A percentile compares a stretch with the other conserved stretches of the same genome.
phyloP scores from a whole-genome alignment of 1,284 basidiomycete genomes.

The Moesziomyces sp. region DNA sequence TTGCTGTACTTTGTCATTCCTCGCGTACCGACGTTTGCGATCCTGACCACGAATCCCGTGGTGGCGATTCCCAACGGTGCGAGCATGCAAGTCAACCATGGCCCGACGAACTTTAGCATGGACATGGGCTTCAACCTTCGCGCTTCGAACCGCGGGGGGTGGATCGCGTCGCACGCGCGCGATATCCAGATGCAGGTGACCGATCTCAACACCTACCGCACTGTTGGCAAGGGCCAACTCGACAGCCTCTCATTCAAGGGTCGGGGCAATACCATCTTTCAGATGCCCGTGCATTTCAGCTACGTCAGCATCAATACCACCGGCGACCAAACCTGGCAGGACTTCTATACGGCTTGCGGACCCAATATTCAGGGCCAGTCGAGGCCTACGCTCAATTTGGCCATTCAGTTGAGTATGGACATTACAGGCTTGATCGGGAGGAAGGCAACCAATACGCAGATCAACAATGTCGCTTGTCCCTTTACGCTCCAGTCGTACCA shows the following conservation, averaged over 20 bases:
- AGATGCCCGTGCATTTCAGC: conserved; percentile 51
- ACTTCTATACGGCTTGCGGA: conserved; percentile 52
- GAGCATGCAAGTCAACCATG: conserved; percentile 45
- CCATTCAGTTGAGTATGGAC: conserved; percentile 42
- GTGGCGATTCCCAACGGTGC: conserved; percentile 52
- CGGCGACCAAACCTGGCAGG: conserved; percentile 53
- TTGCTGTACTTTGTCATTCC: conserved; percentile 62
- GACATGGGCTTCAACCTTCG: conserved; percentile 58
- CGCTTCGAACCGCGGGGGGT: conserved; percentile 36
- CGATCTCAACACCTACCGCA: conserved; percentile 37
- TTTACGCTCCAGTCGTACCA: conserved; percentile 43
- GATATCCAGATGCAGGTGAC: conserved; percentile 44
- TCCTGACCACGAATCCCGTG: conserved; percentile 47
- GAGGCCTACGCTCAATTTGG: conserved; percentile 48
- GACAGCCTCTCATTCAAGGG: conserved; percentile 24
- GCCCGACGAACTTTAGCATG: conserved; percentile 58
- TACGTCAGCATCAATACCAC: conserved; percentile 51
- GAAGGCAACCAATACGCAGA: conserved; percentile 45
- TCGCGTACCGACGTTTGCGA: conserved; percentile 55
- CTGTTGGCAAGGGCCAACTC: conserved; percentile 48
- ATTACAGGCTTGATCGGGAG: conserved; percentile 50
- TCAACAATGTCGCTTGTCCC: conserved; percentile 44
- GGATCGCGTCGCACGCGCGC: conserved; percentile 38
- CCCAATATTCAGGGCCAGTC: conserved; percentile 26
- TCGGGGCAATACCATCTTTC: conserved; percentile 39